A percentile compares a stretch with the other conserved stretches of the same genome.
Evolutionary conservation across 192 early-diverging fungal species (phyloP).

Genomic region (Radiomyces spectabilis): DNA sequence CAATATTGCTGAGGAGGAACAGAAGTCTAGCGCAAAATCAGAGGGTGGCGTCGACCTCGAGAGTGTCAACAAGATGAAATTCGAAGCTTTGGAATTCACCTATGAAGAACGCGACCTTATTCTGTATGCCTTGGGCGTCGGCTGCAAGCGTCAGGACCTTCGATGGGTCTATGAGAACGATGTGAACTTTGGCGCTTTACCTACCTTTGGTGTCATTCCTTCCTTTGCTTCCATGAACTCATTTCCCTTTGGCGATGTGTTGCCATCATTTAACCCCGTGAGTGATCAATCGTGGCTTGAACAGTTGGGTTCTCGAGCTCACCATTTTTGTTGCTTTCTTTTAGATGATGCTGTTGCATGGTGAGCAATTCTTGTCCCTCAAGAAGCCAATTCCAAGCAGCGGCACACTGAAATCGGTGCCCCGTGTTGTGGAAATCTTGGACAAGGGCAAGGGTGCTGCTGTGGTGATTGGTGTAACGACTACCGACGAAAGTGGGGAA

Average conservation of each 20-base stretch:
- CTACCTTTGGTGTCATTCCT: slow-evolving; percentile 89
- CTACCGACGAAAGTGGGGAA: slow-evolving; percentile 67
- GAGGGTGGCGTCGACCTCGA: slow-evolving; percentile 56
- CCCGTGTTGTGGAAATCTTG: slow-evolving; percentile 84
- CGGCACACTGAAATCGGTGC: slow-evolving; percentile 69
- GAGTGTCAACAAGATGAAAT: slow-evolving; percentile 46
- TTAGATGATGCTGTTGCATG: slow-evolving; percentile 94
- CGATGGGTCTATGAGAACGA: slow-evolving; percentile 88
- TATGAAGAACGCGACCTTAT: slow-evolving; percentile 89
- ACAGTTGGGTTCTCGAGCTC: too few relatives aligned
- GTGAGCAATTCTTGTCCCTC: slow-evolving; percentile 93
- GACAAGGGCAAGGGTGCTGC: slow-evolving; percentile 96
- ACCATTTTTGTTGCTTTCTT: slow-evolving; percentile 32
- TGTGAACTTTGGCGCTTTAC: slow-evolving; percentile 78
- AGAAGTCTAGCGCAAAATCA: slow-evolving; percentile 20
- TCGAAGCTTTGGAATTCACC: slow-evolving; percentile 50
- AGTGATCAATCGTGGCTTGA: too few relatives aligned
- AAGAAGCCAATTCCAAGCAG: slow-evolving; percentile 80
- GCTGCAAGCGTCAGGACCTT: slow-evolving; percentile 81
- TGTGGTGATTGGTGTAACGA: slow-evolving; percentile 74
- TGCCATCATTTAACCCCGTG: slow-evolving; percentile 73
- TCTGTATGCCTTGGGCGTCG: slow-evolving; percentile 92
- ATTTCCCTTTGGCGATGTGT: slow-evolving; percentile 63
- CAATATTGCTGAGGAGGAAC: slow-evolving; percentile 45
- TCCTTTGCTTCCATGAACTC: slow-evolving; percentile 60